Evolutionary conservation across 768 basidiomycete species (phyloP).

Genomic region (Psilocybe cyanescens): DNA sequence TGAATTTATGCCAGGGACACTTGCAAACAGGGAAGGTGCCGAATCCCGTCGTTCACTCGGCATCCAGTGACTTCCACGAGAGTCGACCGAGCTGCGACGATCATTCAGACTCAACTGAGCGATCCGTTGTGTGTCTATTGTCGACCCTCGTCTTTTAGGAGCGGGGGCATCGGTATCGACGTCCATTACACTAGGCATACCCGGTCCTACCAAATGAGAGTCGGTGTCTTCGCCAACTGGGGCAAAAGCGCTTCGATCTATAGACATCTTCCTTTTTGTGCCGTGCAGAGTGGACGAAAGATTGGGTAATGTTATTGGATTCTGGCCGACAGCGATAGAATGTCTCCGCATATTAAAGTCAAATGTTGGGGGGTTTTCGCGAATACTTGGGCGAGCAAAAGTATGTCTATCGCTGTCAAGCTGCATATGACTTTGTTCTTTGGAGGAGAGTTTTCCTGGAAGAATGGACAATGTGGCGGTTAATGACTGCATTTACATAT

Average conservation of each 20-base stretch:
- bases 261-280: slow-evolving; percentile 84
- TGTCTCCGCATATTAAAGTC: slow-evolving; percentile 76
- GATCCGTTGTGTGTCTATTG: slow-evolving; percentile 77
- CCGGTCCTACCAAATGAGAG: slow-evolving; percentile 68
- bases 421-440: slow-evolving; percentile 41
- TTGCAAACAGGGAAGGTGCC: slow-evolving; percentile 70
- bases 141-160: slow-evolving; percentile 83
- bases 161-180: slow-evolving; percentile 68
- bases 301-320: slow-evolving; percentile 44
- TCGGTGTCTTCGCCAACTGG: slow-evolving; percentile 67
- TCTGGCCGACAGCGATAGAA: slow-evolving; percentile 66
- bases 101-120: slow-evolving; percentile 78
- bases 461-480: slow-evolving; percentile 12
- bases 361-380: slow-evolving; percentile 51
- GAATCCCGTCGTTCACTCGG: slow-evolving; percentile 74
- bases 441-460: slow-evolving; percentile 30
- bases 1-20: slow-evolving; percentile 51
- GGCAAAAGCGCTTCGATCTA: slow-evolving; percentile 58
- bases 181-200: slow-evolving; percentile 62
- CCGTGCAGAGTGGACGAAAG: slow-evolving; percentile 52
- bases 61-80: slow-evolving; percentile 64
- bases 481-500: slow-evolving; percentile 15
- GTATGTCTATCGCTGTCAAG: slow-evolving; percentile 38
- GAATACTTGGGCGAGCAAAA: slow-evolving; percentile 30
- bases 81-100: slow-evolving; percentile 77